Evolutionary conservation across 306 rosid genomes (phyloP), one percentile per base, ranked within the genome.

Genomic region (Cajanus cajan): DNA sequence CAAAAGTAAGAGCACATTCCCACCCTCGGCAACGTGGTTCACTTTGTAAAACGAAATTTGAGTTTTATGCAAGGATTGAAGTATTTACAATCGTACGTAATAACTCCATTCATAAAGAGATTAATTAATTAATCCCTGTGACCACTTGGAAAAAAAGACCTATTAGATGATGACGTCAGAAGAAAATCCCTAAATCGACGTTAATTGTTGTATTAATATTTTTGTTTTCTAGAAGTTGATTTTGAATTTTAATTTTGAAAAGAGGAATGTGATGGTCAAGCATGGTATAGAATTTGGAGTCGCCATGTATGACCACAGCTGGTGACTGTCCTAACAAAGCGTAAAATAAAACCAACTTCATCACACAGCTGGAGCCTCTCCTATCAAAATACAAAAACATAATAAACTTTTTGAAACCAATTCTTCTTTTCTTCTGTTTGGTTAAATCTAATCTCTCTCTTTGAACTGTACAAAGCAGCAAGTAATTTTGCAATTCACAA

Each of bases 391-490:
- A 11, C 12, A 11, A 25, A 57, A 25, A 12, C 12, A 58, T 11
- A 58, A 25, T 25, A 0, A 58, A 18, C 45, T 54, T 54, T 55
- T 40, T 78, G 33, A 43, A 54, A 67, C 31, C 34, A 79, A 21
- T 21, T 8, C 48, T 31, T 13, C 11, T 24, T 78, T 36, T 44
- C 24, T 12, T 40, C 14, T 55, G 75, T 50, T 64, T 72, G 78
- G 76, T 82, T 81, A 13, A 59, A 80, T 85, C 62, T 28, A 28
- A 1, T 28, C 31, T 28, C 31, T 73, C 76, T 43, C 25, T 72
- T 72, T 80, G 77, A 84, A 86, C 88, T 89, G 92, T 83, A 76
- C 83, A 75, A 76, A 70, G 50, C 90, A 70, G 86, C 86, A 73
- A 74, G 85, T 86, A 73, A 71, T 71, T 76, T 82, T 43, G 73